phyloP scores from a whole-genome alignment of 2,329 filamentous ascomycete species.

The Hypomyces perniciosus region DNA sequence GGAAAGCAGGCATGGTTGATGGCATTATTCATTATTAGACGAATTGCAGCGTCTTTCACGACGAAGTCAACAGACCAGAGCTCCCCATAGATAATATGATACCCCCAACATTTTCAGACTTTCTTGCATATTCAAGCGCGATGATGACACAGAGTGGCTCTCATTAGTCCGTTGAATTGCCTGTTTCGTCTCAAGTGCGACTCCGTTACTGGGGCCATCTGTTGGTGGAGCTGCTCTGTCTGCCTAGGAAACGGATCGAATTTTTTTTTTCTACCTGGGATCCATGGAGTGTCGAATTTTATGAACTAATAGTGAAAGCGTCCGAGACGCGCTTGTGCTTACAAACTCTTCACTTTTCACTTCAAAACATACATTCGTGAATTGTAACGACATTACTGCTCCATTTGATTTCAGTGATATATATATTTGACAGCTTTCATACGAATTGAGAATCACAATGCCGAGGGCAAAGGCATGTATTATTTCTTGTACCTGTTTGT shows the following conservation, averaged over 20 bases:
- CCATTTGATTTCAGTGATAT: neutral
- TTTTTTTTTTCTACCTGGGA: neutral
- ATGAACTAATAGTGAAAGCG: too few relatives aligned
- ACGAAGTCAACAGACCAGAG: neutral
- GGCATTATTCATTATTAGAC: neutral
- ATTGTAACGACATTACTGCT: neutral
- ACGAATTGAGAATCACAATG: slow-evolving; percentile 12
- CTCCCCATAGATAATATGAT: neutral
- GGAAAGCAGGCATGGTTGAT: neutral
- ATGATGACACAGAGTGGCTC: slow-evolving; percentile 5
- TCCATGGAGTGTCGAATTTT: too few relatives aligned
- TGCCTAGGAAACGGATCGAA: neutral
- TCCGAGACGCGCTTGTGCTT: neutral
- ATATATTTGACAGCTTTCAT: neutral
- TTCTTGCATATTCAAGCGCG: neutral
- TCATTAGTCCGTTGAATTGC: slow-evolving; percentile 6
- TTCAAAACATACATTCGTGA: too few relatives aligned
- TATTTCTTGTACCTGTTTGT: slow-evolving; percentile 1
- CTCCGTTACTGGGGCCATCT: slow-evolving; percentile 7
- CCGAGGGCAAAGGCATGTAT: slow-evolving; percentile 18
- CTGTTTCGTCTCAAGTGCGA: slow-evolving; percentile 11
- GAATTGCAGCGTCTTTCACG: neutral
- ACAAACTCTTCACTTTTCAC: neutral
- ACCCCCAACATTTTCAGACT: too few relatives aligned
- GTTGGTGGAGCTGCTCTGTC: slow-evolving; percentile 4